phyloP scores from a whole-genome alignment of 768 basidiomycete genomes.

The Mrakia blollopis region DNA sequence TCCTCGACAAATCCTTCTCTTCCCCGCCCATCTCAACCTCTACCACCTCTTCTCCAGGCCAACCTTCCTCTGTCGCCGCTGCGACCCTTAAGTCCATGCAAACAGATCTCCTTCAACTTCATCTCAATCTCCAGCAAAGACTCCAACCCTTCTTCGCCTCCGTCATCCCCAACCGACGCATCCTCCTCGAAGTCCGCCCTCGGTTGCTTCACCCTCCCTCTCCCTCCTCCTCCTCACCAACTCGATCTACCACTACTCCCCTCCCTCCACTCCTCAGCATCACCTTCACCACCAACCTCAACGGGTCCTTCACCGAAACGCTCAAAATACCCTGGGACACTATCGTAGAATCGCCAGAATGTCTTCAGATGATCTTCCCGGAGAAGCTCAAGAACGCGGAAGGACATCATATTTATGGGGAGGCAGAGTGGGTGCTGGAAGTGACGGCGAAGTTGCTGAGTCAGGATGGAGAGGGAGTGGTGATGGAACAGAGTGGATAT shows the following conservation, averaged over 20 bases:
- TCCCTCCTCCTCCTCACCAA: neutral
- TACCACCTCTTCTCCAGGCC: neutral
- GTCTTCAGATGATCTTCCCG: slow-evolving; percentile 29
- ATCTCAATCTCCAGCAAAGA: slow-evolving; percentile 38
- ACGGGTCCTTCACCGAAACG: slow-evolving; percentile 24
- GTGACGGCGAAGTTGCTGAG: slow-evolving; percentile 27
- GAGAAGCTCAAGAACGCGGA: slow-evolving; percentile 4
- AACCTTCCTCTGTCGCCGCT: neutral
- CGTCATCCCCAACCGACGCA: slow-evolving; percentile 36
- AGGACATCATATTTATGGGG: neutral
- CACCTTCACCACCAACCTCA: slow-evolving; percentile 23
- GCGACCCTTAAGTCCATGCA: slow-evolving; percentile 16
- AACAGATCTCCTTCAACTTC: slow-evolving; percentile 32
- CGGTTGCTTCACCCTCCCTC: neutral
- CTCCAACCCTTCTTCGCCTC: slow-evolving; percentile 40
- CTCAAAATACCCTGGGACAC: slow-evolving; percentile 28
- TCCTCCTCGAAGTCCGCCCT: slow-evolving; percentile 37
- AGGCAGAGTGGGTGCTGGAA: slow-evolving; percentile 23
- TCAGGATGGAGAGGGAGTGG: slow-evolving; percentile 1
- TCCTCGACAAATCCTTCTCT: slow-evolving; percentile 4
- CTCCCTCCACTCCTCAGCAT: slow-evolving; percentile 7
- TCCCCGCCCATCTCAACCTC: slow-evolving; percentile 4
- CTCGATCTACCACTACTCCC: neutral
- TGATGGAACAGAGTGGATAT: slow-evolving; percentile 4
- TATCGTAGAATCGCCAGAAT: slow-evolving; percentile 22